Evolutionary conservation across 2,329 filamentous ascomycete species (phyloP).

Genomic region (Coniochaeta pulveracea): DNA sequence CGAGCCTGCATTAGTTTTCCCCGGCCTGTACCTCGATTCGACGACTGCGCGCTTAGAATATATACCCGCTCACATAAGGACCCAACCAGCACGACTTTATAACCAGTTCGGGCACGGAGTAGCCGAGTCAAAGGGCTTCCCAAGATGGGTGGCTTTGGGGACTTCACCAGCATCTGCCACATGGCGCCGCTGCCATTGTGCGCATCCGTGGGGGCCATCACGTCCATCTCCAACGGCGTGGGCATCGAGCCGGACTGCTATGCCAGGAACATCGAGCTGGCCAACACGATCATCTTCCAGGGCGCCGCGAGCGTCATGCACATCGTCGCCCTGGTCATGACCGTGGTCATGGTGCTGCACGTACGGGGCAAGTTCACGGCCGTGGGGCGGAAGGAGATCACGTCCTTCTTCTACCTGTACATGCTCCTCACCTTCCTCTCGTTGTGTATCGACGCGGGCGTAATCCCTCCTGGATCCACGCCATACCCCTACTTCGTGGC

Average conservation of each 20-base stretch:
- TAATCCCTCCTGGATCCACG: slow-evolving; percentile 69
- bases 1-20: too few species aligned
- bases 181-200: slow-evolving; percentile 81
- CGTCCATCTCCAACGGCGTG: slow-evolving; percentile 52
- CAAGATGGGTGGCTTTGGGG: slow-evolving; percentile 72
- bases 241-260: slow-evolving; percentile 88
- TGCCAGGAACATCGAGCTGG: slow-evolving; percentile 86
- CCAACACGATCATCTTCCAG: slow-evolving; percentile 98
- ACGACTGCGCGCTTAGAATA: too few species aligned
- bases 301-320: slow-evolving; percentile 85
- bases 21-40: too few species aligned
- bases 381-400: slow-evolving; percentile 62
- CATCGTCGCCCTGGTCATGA: slow-evolving; percentile 84
- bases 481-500: slow-evolving; percentile 89
- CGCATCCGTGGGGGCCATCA: slow-evolving; percentile 67
- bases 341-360: slow-evolving; percentile 93
- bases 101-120: too few species aligned
- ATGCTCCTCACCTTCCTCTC: slow-evolving; percentile 82
- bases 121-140: too few species aligned
- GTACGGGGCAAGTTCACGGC: slow-evolving; percentile 96
- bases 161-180: slow-evolving; percentile 78
- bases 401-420: slow-evolving; percentile 95
- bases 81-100: too few species aligned
- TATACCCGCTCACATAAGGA: too few species aligned
- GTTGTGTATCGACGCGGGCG: slow-evolving; percentile 83